Conservation (phyloP, 73 alveolate species). For the Tetrahymena borealis region DNA sequence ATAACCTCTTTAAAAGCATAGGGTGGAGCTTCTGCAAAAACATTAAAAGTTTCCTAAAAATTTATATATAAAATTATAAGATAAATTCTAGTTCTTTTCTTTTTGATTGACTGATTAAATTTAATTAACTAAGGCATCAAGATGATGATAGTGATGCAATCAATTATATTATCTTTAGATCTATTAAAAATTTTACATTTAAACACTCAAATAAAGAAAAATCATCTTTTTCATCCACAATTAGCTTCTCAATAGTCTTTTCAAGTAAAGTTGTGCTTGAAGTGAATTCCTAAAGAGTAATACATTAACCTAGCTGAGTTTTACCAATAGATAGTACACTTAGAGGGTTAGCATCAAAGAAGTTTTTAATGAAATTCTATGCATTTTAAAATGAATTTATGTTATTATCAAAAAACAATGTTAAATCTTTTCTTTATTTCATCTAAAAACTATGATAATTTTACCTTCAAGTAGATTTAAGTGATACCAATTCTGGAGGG, state of each 20-base stretch:
- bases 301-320: neutral
- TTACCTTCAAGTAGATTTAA: neutral
- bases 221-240: neutral
- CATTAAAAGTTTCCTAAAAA: neutral
- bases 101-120: too few species aligned
- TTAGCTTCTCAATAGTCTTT: neutral
- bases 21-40: neutral
- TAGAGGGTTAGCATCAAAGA: neutral
- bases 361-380: neutral
- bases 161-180: too few species aligned
- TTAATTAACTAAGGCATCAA: too few species aligned
- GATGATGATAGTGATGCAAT: too few species aligned
- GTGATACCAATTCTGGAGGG: neutral
- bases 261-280: neutral
- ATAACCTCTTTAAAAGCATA: neutral
- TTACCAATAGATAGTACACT: neutral
- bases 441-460: neutral
- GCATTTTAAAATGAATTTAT: too few species aligned
- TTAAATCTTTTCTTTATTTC: neutral
- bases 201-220: neutral
- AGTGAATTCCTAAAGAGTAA: neutral
- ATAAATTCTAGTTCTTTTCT: too few species aligned
- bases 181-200: neutral
- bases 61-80: neutral
- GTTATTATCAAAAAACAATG: too few species aligned